Conservation (phyloP, 2,329 filamentous ascomycete species). For the Colletotrichum sp. region DNA sequence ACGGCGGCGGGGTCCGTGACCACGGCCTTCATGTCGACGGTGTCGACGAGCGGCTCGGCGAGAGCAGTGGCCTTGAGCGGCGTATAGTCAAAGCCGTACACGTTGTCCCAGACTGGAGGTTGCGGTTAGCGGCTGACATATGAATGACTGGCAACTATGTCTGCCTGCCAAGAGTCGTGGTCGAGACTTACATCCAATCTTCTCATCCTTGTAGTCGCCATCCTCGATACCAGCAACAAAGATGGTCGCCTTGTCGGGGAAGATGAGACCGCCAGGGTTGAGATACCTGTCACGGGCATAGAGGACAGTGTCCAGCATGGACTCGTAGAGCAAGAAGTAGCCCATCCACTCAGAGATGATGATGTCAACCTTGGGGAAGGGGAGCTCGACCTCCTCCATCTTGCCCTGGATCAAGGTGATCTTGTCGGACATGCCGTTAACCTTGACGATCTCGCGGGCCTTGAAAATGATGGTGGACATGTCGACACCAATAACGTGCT, state of each 20-base stretch:
- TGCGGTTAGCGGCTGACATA: background rate
- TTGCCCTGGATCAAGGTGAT: conserved; percentile 98
- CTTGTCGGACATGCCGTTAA: conserved; percentile 92
- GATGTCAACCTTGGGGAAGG: conserved; percentile 96
- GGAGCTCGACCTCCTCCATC: conserved; percentile 97
- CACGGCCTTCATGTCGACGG: conserved; percentile 95
- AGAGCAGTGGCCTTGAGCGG: conserved; percentile 93
- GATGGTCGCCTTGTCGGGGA: conserved; percentile 98
- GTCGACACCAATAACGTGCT: conserved; percentile 98
- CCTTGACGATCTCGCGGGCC: conserved; percentile 90
- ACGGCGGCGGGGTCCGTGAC: conserved; percentile 89
- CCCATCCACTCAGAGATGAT: conserved; percentile 99
- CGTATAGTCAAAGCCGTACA: conserved; percentile 96
- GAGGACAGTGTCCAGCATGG: conserved; percentile 97
- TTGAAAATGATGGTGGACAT: conserved; percentile 99
- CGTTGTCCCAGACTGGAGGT: conserved; percentile 91
- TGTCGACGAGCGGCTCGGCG: conserved; percentile 95
- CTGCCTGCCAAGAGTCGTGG: background rate
- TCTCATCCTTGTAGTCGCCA: conserved; percentile 99
- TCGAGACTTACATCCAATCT: conserved; percentile 89
- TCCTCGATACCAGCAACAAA: conserved; percentile 97
- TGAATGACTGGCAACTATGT: background rate
- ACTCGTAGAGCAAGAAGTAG: conserved; percentile 98
- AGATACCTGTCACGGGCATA: conserved; percentile 96
- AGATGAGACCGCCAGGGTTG: conserved; percentile 85